Evolutionary conservation across 1,284 basidiomycete genomes (phyloP), one percentile per base, ranked within the genome.

Genomic region (Mrakiaceae sp.): DNA sequence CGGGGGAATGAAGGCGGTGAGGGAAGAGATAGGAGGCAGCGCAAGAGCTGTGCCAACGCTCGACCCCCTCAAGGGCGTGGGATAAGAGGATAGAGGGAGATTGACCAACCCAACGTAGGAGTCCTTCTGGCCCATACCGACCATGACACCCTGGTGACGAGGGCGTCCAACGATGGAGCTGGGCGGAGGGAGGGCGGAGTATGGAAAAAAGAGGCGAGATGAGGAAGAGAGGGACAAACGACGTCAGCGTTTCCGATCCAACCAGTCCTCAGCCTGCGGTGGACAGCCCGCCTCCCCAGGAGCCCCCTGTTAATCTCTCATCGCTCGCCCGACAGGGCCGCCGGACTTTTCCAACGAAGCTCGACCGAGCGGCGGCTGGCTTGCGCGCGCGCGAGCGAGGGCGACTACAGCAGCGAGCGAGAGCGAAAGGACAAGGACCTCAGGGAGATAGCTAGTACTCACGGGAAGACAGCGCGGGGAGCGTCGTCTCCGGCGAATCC

Each of bases 111-210:
- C 88, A 68, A 90, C 87, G 78, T 89, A 90, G 67, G 87, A 88
- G 78, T 91, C 88, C 78, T 90, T 90, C 79, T 88, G 84, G 68
- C 84, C 83, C 87, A 88, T 88, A 73, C 87, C 87, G 68, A 88
- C 89, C 90, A 93, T 93, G 70, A 93, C 88, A 82, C 89, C 88
- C 78, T 87, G 85, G 80, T 94, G 90, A 77, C 90, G 87, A 70
- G 90, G 89, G 71, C 91, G 88, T 75, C 90, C 91, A 74, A 93
- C 89, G 73, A 95, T 90, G 63, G 89, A 90, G 53, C 87, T 88
- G 68, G 9, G 54, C 16, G 47, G 44, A 56, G 2, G 12, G 43
- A 62, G 57, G 16, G 59, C 39, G 5, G 27, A 14, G 12, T 5
- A 46, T 47, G 12, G 50, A 48, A 58, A 27, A 42, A 40, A 54